A percentile compares a stretch with the other conserved stretches of the same genome.
phyloP scores from a whole-genome alignment of 306 rosid species.

The Fagus sylvatica region DNA sequence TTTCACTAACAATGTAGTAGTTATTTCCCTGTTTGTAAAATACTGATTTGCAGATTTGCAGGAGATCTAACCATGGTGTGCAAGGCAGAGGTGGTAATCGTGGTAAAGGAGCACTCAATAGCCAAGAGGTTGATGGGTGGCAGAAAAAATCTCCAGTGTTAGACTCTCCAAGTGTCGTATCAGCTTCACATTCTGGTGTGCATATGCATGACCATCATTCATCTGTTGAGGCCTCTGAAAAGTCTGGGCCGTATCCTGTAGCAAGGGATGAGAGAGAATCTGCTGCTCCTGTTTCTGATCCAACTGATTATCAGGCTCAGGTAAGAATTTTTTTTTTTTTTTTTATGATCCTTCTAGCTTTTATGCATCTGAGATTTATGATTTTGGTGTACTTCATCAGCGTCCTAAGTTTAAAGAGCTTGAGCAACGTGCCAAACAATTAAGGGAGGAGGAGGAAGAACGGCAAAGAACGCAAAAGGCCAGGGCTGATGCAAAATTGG shows the following conservation, averaged over 20 bases:
- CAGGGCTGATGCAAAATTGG: slow-evolving; percentile 77
- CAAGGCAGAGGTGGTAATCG: slow-evolving; percentile 60
- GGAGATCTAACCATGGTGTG: slow-evolving; percentile 59
- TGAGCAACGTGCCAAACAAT: slow-evolving; percentile 75
- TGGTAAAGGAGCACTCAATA: slow-evolving; percentile 51
- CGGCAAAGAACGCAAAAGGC: slow-evolving; percentile 69
- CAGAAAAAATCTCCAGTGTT: slow-evolving; percentile 44
- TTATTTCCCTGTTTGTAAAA: slow-evolving; percentile 21
- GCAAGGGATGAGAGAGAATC: slow-evolving; percentile 55
- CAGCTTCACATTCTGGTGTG: slow-evolving; percentile 43
- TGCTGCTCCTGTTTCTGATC: slow-evolving; percentile 43
- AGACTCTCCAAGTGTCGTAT: slow-evolving; percentile 41
- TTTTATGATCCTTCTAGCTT: slow-evolving; percentile 19
- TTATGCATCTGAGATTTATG: slow-evolving; percentile 27
- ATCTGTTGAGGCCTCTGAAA: slow-evolving; percentile 40
- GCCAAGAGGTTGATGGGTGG: slow-evolving; percentile 66
- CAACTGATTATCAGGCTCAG: slow-evolving; percentile 64
- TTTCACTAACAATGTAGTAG: slow-evolving; percentile 33
- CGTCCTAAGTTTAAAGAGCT: slow-evolving; percentile 66
- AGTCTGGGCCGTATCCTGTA: slow-evolving; percentile 43
- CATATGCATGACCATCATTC: slow-evolving; percentile 53
- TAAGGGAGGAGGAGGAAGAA: slow-evolving; percentile 92
- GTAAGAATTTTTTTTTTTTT: slow-evolving; percentile 36
- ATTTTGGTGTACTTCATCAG: slow-evolving; percentile 41
- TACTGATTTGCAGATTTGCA: slow-evolving; percentile 49